These are phyloP conservation scores for Diophrys appendiculata DNA, from an alignment of 73 alveolate genomes.

Conservation along the genomic window DNA sequence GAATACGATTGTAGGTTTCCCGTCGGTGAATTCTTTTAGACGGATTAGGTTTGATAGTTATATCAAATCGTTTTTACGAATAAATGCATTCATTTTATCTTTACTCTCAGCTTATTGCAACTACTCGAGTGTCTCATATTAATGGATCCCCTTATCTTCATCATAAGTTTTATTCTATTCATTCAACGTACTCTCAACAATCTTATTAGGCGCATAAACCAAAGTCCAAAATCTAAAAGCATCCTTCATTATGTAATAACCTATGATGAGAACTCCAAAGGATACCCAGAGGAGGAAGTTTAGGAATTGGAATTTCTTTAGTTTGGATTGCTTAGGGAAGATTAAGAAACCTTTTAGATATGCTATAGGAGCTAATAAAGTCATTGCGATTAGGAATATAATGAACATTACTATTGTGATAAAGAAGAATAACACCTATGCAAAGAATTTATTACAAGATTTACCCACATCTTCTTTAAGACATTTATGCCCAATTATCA, in stretches of 20 bases:
- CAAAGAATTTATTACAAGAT: not conserved
- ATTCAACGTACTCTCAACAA: not conserved
- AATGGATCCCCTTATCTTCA: too few species aligned
- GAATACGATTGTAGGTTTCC: not conserved
- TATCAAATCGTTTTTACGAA: not conserved
- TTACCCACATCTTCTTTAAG: not conserved
- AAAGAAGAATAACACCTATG: constrained; percentile 4
- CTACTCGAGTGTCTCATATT: too few species aligned
- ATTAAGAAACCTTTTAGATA: constrained; percentile 18
- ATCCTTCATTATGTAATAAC: constrained; percentile 1
- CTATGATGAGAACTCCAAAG: not conserved
- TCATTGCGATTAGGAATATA: constrained; percentile 1
- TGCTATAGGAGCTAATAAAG: constrained; percentile 15
- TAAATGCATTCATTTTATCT: not conserved
- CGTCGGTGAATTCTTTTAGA: not conserved
- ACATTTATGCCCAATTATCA: not conserved
- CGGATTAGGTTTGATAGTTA: not conserved
- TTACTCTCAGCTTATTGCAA: too few species aligned
- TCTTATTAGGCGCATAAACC: constrained; percentile 1
- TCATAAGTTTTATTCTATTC: not conserved
- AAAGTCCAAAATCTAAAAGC: constrained; percentile 3
- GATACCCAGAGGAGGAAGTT: not conserved
- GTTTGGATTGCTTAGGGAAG: constrained; percentile 4
- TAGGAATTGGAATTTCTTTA: not conserved
- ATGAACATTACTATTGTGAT: constrained; percentile 8